Conservation (phyloP, 306 rosid genomes). For the barrel medic (Medicago truncatula) region MtrunA17r5.0-ANR NC_053048.1:8286501-8287000, state of each 20-base stretch:
- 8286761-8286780: conserved; percentile 76
- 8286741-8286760: conserved; percentile 40
- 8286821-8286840: conserved; percentile 72
- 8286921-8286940: conserved; percentile 71
- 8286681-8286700: conserved; percentile 15
- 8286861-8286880: conserved; percentile 54
- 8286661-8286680: conserved; percentile 27
- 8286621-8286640: conserved; percentile 24
- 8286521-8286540: conserved; percentile 10
- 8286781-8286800: conserved; percentile 77
- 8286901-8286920: conserved; percentile 72
- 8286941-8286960: conserved; percentile 55
- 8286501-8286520: background rate
- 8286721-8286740: conserved; percentile 36
- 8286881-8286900: conserved; percentile 65
- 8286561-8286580: background rate
- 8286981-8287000: conserved; percentile 76
- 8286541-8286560: conserved; percentile 23
- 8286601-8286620: conserved; percentile 15
- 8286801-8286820: conserved; percentile 68
- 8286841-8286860: conserved; percentile 56
- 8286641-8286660: conserved; percentile 25
- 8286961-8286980: conserved; percentile 61
- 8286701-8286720: conserved; percentile 24
- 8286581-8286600: background rate